Evolutionary conservation across 208 protist species (phyloP), one percentile per base, ranked within the genome.

Genomic region (Leishmania turanica): DNA sequence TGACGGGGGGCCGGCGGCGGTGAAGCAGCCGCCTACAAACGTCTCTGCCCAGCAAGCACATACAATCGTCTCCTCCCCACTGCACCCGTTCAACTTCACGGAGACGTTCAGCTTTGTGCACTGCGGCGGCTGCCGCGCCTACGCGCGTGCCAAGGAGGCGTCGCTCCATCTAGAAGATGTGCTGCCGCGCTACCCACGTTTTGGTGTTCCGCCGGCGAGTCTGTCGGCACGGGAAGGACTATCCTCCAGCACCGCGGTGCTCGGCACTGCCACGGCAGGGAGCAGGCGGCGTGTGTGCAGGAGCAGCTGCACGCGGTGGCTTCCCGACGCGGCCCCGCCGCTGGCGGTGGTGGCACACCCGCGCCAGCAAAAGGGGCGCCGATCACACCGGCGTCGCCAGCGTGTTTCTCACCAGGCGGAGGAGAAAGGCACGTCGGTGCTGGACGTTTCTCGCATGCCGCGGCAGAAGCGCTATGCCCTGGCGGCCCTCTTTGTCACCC

Each of bases 41-140:
- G 86, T 94, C 17, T 82, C 80, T 13, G 58, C 77, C 24, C 64
- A 77, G 70, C 84, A 93, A 64, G 75, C 86, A 27, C 66, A 83
- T 37, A 78, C 53, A 31, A 84, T 92, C 45, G 75, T 92, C 54
- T 51, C 75, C 21, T 84, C 90, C 42, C 89, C 90, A 21, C 88
- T 96, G 40, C 90, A 96, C 81, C 89, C 95, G 3, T 95, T 96
- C 80, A 89, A 96, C 74, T 88, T 96, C 77, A 87, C 84, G n/a
- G 85, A 86, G 31, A 87, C 84, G 40, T 96, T 96, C 74, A 86
- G 81, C 75, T 96, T 96, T 78, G 90, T 96, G 40, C 84, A 74
- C 54, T 37, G 84, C 49, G 92, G 92, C 37, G 88, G 94, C 3
- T 88, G 79, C 74, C 70, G 78, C 11, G 49, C 73, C 31, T 79